Conservation (phyloP, 306 rosid genomes). For the Quercus bicolor region DNA sequence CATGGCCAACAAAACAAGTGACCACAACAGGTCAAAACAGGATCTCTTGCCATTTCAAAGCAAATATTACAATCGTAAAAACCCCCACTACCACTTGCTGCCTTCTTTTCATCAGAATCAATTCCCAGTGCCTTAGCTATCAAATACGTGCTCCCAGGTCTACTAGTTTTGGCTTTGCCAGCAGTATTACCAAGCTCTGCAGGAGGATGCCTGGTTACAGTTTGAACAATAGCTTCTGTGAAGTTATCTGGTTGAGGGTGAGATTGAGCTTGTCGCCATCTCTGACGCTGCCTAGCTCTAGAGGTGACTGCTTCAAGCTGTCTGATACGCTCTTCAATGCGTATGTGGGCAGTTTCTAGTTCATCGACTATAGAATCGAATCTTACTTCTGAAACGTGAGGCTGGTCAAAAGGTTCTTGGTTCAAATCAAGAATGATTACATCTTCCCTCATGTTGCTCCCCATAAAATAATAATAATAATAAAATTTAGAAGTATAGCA, state of each 20-base stretch:
- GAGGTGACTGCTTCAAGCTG: constrained; percentile 49
- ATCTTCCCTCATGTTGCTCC: constrained; percentile 27
- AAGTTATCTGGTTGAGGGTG: constrained; percentile 29
- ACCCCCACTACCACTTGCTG: constrained; percentile 27
- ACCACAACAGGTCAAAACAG: constrained; percentile 81
- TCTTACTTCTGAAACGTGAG: constrained; percentile 33
- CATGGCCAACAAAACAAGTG: constrained; percentile 93
- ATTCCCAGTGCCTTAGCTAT: constrained; percentile 54
- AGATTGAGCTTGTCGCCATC: constrained; percentile 24
- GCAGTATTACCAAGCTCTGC: constrained; percentile 17
- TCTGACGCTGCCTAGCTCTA: constrained; percentile 50
- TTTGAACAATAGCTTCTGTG: constrained; percentile 11
- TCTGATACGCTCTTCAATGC: constrained; percentile 57
- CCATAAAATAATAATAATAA: constrained; percentile 6
- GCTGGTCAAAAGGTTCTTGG: constrained; percentile 39
- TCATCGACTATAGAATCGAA: constrained; percentile 51
- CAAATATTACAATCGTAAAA: constrained; percentile 66
- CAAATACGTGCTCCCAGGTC: constrained; percentile 31
- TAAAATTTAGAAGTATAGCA: not conserved
- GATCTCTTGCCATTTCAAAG: constrained; percentile 53
- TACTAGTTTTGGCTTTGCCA: constrained; percentile 8
- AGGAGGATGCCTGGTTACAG: not conserved
- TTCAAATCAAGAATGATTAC: constrained; percentile 55
- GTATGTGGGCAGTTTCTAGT: constrained; percentile 51
- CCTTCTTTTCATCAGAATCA: constrained; percentile 26